phyloP scores from a whole-genome alignment of 257 asterid species.

The Catharanthus roseus region DNA sequence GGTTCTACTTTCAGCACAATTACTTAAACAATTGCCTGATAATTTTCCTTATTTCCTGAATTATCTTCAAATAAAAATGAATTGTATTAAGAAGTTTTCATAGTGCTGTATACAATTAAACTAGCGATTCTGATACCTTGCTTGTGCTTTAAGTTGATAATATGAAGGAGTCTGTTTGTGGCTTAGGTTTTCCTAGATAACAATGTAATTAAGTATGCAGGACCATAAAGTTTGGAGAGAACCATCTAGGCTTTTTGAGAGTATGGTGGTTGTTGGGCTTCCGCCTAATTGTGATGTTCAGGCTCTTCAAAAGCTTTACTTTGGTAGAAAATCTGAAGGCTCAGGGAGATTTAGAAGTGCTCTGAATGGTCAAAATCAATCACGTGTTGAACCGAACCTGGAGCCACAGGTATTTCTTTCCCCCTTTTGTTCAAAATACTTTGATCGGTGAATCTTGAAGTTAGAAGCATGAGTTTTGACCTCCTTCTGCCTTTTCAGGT shows the following conservation, averaged over 20 bases:
- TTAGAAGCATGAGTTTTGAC: constrained; percentile 12
- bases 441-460: neutral
- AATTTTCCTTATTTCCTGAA: neutral
- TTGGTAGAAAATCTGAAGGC: constrained; percentile 71
- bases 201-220: constrained; percentile 44
- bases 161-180: neutral
- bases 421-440: neutral
- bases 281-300: constrained; percentile 85
- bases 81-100: constrained; percentile 2
- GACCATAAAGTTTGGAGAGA: constrained; percentile 92
- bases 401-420: constrained; percentile 78
- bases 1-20: neutral
- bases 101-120: constrained; percentile 1
- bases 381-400: constrained; percentile 90
- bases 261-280: constrained; percentile 96
- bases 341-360: constrained; percentile 76
- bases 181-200: constrained; percentile 32
- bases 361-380: constrained; percentile 67
- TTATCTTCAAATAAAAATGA: neutral
- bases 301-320: constrained; percentile 84
- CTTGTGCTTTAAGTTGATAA: neutral
- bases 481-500: constrained; percentile 56
- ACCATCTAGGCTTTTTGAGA: constrained; percentile 82
- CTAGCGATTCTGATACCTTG: neutral
- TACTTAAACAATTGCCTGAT: neutral